Evolutionary conservation across 2,329 filamentous ascomycete species (phyloP).

Genomic region (Ophiostoma sp.): DNA sequence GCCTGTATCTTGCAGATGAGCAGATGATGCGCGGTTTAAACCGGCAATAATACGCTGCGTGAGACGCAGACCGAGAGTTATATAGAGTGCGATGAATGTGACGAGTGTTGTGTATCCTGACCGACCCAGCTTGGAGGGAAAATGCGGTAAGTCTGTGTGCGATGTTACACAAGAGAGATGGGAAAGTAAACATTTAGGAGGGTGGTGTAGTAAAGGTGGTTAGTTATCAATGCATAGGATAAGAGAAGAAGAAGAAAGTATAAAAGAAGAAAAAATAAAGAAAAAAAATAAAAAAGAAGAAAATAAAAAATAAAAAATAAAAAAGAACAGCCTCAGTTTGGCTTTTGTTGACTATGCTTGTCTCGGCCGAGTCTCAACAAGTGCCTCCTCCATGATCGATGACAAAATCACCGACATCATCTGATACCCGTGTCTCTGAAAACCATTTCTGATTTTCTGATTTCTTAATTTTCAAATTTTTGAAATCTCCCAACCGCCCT

Average conservation of each 20-base stretch:
- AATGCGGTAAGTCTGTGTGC: slow-evolving; percentile 11
- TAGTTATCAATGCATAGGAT: too few relatives aligned
- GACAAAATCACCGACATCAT: background rate
- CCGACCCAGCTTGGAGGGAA: background rate
- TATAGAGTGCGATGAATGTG: background rate
- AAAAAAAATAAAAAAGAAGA: background rate
- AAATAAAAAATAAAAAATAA: background rate
- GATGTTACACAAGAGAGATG: background rate
- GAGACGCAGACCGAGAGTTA: background rate
- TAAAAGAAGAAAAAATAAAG: background rate
- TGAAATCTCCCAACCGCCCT: too few relatives aligned
- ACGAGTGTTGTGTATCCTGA: background rate
- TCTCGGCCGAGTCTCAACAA: slow-evolving; percentile 10
- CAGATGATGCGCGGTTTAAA: background rate
- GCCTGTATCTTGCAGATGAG: background rate
- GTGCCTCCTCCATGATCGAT: background rate
- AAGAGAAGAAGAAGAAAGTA: background rate
- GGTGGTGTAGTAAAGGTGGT: background rate
- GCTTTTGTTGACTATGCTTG: background rate
- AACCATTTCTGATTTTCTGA: too few relatives aligned
- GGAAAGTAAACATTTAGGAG: background rate
- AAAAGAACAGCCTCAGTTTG: background rate
- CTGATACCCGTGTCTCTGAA: slow-evolving; percentile 1
- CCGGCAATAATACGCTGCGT: background rate
- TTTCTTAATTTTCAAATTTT: background rate